Percentiles rank a stretch among this genome's conserved stretches.
These are phyloP conservation scores for Candida buenavistaensis DNA, from an alignment of 1,139 yeast genomes.

Conservation along the genomic window DNA sequence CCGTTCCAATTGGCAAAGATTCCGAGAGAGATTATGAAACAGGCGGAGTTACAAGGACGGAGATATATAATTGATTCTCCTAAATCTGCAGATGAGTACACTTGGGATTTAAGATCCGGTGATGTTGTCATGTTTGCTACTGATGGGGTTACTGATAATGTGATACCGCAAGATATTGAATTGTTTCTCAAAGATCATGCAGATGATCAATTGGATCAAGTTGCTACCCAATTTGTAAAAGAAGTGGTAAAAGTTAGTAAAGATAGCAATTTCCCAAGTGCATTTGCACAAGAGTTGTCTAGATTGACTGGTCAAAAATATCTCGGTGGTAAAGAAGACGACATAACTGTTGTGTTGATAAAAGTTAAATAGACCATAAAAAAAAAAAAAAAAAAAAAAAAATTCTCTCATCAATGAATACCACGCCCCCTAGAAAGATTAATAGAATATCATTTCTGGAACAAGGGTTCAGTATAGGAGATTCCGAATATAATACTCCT, in stretches of 20 bases:
- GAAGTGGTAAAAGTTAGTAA: constrained; percentile 70
- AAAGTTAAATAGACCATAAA: constrained; percentile 38
- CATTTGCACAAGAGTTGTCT: constrained; percentile 80
- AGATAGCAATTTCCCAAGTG: constrained; percentile 76
- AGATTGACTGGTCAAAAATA: constrained; percentile 68
- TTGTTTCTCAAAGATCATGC: constrained; percentile 51
- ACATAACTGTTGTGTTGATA: constrained; percentile 78
- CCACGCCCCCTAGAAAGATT: constrained; percentile 21
- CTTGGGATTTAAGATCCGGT: constrained; percentile 55
- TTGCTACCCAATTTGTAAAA: constrained; percentile 61
- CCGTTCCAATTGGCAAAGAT: constrained; percentile 89
- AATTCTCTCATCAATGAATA: constrained; percentile 1
- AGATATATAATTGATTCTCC: constrained; percentile 61
- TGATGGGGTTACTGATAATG: constrained; percentile 92
- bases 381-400: background rate
- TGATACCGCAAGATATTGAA: constrained; percentile 72
- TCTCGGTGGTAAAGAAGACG: constrained; percentile 94
- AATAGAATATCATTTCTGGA: constrained; percentile 37
- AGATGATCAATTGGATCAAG: constrained; percentile 27
- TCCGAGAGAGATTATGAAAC: constrained; percentile 59
- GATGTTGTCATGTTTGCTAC: constrained; percentile 87
- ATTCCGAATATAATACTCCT: constrained; percentile 8
- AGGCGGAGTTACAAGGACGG: constrained; percentile 58
- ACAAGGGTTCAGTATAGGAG: constrained; percentile 33
- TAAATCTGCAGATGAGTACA: constrained; percentile 49